Percentiles rank a stretch among this genome's conserved stretches.
Evolutionary conservation across 805 yeast genomes (phyloP).

Genomic region (Wickerhamiella alocasiicola): DNA sequence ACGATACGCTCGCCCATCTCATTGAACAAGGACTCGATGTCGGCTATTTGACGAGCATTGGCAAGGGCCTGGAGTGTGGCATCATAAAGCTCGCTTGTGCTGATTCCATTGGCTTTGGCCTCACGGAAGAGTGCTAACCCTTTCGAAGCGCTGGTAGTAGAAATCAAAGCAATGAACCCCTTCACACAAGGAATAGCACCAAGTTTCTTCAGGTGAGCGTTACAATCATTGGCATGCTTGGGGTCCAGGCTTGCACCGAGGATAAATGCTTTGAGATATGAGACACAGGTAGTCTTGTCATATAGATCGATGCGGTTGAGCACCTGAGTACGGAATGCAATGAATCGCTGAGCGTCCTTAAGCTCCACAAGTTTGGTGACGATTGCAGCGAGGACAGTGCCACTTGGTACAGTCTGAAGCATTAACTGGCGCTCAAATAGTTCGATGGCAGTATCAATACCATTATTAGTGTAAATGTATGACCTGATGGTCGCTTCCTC

Average conservation of each 20-base stretch:
- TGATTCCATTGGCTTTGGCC: conserved; percentile 10
- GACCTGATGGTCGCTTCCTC: conserved; percentile 12
- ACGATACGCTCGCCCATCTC: conserved; percentile 7
- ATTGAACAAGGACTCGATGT: neutral
- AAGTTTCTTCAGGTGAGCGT: conserved; percentile 1
- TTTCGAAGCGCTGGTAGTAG: neutral
- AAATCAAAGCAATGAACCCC: conserved; percentile 11
- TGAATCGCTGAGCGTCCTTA: neutral
- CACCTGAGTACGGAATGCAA: neutral
- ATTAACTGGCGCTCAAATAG: conserved; percentile 14
- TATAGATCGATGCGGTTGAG: neutral
- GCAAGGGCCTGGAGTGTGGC: conserved; percentile 10
- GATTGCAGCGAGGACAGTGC: conserved; percentile 13
- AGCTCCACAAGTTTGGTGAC: conserved; percentile 9
- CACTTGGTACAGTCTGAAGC: conserved; percentile 7
- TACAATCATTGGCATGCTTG: conserved; percentile 7
- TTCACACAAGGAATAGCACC: conserved; percentile 11
- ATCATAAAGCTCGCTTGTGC: conserved; percentile 13
- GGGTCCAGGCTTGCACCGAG: conserved; percentile 7
- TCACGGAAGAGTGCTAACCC: conserved; percentile 12
- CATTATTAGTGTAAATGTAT: conserved; percentile 16
- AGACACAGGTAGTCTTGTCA: neutral
- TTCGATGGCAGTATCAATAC: conserved; percentile 16
- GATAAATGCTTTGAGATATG: conserved; percentile 9
- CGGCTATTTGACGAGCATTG: neutral